Evolutionary conservation across 129 eudicot genomes (phyloP), one percentile per base, ranked within the genome.

Genomic region (Flaveria linearis): DNA sequence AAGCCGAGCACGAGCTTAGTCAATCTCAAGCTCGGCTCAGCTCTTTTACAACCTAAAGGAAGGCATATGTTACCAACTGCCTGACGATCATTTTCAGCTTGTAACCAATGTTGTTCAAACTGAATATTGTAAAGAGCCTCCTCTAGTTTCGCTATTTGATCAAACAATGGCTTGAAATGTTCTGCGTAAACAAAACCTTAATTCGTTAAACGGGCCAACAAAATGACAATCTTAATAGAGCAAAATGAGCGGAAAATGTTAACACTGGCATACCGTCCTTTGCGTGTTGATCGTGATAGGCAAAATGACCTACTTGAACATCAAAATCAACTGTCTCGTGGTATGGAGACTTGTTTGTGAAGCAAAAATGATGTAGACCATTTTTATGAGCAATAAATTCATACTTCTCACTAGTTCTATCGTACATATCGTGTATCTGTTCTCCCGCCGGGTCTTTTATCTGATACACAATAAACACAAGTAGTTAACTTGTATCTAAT

Each of bases 61-160:
- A 17, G 8, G 60, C 23, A 53, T 53, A 28, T 62, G 43, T 62
- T 60, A 78, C 65, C 25, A 76, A 87, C 4, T 43, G 93, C 87
- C 72, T 93, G 97, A 65, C 98, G 96, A 69, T 87, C 96, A 12
- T 95, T 93, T 72, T 93, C 91, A 14, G 97, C 97, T 82, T 90
- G 96, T 62, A 93, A 80, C 98, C 98, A 93, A 68, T 93, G 98
- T 69, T 93, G 98, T 72, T 93, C 98, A 47, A 93, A 90, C 74
- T 90, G 97, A 70, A 93, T 87, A 69, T 88, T 90, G 96, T 86
- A 88, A 41, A 93, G 89, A 45, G 98, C 97, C 71, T 90, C 98
- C 86, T 93, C 96, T 52, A 93, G 62, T 80, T 85, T 90, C 0
- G 91, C 63, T n/a, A 93, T 90, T 56, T 93, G 98, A 71, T 90